Percentiles rank a stretch among this genome's conserved stretches.
These are phyloP conservation scores for Excoecaria agallocha DNA, from an alignment of 345 rosid species.

Conservation along the genomic window DNA sequence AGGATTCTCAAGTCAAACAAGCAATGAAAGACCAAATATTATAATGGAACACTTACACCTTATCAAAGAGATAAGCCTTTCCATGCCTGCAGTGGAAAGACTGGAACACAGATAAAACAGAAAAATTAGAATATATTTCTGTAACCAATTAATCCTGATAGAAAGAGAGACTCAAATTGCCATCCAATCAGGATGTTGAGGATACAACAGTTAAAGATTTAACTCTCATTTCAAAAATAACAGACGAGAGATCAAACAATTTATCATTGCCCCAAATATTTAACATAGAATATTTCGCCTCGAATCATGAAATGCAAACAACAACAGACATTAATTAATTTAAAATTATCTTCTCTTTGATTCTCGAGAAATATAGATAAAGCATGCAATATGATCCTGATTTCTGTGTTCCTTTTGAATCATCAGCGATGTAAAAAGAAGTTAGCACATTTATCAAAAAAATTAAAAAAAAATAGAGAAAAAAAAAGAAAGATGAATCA, in stretches of 20 bases:
- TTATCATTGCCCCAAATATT: too few species aligned
- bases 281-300: neutral
- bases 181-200: neutral
- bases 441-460: too few species aligned
- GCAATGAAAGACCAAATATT: neutral
- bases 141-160: constrained; percentile 1
- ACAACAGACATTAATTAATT: neutral
- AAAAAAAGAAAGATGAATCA: neutral
- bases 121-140: constrained; percentile 13
- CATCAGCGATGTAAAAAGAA: neutral
- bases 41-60: constrained; percentile 52
- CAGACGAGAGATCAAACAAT: neutral
- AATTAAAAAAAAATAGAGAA: neutral
- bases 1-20: neutral
- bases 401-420: neutral
- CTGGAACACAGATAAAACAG: constrained; percentile 44
- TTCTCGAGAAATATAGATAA: too few species aligned
- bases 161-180: neutral
- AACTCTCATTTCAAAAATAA: neutral
- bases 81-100: constrained; percentile 71
- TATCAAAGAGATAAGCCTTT: constrained; percentile 72
- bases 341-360: neutral
- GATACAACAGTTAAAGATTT: neutral
- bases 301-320: neutral
- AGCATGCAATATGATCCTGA: neutral